These are phyloP conservation scores for Melanomma pulvis-pyrius DNA, from an alignment of 495 filamentous ascomycete species.

Conservation along the genomic window DNA sequence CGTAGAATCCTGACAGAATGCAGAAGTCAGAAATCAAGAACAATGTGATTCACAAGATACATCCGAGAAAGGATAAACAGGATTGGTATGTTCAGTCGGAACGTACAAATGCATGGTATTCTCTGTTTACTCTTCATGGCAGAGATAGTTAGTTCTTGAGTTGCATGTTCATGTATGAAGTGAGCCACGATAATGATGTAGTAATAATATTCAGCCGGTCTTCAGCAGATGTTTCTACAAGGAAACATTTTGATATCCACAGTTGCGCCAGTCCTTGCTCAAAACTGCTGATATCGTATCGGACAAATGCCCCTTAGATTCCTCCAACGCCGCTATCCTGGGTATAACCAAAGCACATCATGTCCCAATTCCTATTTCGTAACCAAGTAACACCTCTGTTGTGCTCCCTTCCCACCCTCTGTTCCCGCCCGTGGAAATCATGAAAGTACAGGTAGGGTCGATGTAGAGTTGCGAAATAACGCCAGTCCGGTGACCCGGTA, in stretches of 20 bases:
- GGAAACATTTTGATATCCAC: background rate
- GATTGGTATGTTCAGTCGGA: no score
- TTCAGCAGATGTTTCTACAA: background rate
- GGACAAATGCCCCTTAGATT: background rate
- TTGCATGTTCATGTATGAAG: no score
- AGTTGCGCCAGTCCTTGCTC: background rate
- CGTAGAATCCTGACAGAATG: no score
- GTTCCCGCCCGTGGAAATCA: slow-evolving; percentile 88
- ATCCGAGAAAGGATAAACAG: no score
- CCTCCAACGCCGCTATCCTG: slow-evolving; percentile 24
- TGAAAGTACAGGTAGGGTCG: slow-evolving; percentile 84
- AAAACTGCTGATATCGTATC: background rate
- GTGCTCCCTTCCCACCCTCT: slow-evolving; percentile 92
- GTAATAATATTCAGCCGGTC: background rate
- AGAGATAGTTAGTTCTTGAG: no score
- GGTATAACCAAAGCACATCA: slow-evolving; percentile 38
- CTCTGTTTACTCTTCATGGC: no score
- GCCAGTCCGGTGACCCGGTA: slow-evolving; percentile 88
- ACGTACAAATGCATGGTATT: no score
- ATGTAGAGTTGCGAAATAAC: slow-evolving; percentile 82
- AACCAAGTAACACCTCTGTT: slow-evolving; percentile 90
- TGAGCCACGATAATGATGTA: background rate
- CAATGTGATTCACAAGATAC: no score
- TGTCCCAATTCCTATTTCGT: slow-evolving; percentile 72
- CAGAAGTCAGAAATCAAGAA: no score